These are phyloP conservation scores for Termitomyces sp. DNA, from an alignment of 768 basidiomycete genomes.

Conservation along the genomic window DNA sequence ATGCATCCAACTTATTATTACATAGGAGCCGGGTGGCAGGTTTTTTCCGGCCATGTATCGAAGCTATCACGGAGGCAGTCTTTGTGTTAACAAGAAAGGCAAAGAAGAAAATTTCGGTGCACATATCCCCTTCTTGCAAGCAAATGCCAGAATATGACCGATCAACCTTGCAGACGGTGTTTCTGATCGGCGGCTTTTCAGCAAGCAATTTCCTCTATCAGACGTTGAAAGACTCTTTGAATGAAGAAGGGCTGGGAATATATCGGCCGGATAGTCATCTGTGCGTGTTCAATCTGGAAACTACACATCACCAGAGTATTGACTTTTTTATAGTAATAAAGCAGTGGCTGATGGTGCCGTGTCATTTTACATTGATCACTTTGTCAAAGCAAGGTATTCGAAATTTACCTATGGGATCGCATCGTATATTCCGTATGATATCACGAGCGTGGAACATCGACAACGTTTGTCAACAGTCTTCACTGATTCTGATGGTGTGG, in stretches of 20 bases:
- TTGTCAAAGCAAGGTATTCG: slow-evolving; percentile 30
- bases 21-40: slow-evolving; percentile 9
- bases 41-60: slow-evolving; percentile 15
- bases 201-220: slow-evolving; percentile 37
- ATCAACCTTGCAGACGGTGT: slow-evolving; percentile 22
- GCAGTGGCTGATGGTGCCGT: slow-evolving; percentile 42
- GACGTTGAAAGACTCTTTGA: slow-evolving; percentile 18
- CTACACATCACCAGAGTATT: neutral
- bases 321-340: slow-evolving; percentile 28
- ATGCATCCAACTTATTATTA: neutral
- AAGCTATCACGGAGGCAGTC: slow-evolving; percentile 12
- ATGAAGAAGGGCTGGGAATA: slow-evolving; percentile 13
- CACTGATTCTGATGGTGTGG: slow-evolving; percentile 3
- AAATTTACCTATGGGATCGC: slow-evolving; percentile 32
- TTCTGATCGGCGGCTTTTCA: slow-evolving; percentile 41
- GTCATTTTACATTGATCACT: slow-evolving; percentile 19
- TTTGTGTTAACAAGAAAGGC: neutral
- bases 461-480: neutral
- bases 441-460: slow-evolving; percentile 13
- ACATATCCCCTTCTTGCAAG: neutral
- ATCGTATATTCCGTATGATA: slow-evolving; percentile 6
- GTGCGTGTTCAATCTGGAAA: slow-evolving; percentile 2
- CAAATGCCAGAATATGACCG: neutral
- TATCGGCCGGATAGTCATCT: slow-evolving; percentile 15
- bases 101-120: slow-evolving; percentile 14